These are phyloP conservation scores for Candida peoriensis DNA, from an alignment of 805 yeast species.

Conservation along the genomic window DNA sequence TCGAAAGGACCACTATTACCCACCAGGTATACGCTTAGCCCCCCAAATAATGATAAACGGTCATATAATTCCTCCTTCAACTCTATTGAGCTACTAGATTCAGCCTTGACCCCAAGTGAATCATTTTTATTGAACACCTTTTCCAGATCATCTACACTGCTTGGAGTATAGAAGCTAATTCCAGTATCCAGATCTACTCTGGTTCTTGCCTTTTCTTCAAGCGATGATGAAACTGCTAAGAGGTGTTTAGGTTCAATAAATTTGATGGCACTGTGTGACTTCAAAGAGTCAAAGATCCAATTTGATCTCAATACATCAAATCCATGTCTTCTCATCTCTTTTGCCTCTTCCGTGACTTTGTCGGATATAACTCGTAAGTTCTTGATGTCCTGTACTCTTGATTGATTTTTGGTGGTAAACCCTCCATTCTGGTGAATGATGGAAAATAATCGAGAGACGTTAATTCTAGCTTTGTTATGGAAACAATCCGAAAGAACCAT, in stretches of 20 bases:
- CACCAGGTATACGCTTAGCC: slow-evolving; percentile 29
- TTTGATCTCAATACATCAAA: slow-evolving; percentile 59
- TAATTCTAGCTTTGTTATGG: slow-evolving; percentile 20
- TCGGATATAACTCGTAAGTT: slow-evolving; percentile 33
- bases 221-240: slow-evolving; percentile 33
- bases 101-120: slow-evolving; percentile 1
- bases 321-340: slow-evolving; percentile 36
- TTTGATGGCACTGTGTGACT: slow-evolving; percentile 34
- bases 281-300: slow-evolving; percentile 71
- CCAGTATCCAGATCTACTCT: slow-evolving; percentile 26
- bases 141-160: background rate
- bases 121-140: background rate
- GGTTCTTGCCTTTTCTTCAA: slow-evolving; percentile 21
- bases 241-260: slow-evolving; percentile 57
- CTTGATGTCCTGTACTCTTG: slow-evolving; percentile 11
- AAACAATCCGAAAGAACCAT: slow-evolving; percentile 49
- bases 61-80: slow-evolving; percentile 7
- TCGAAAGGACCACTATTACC: no score
- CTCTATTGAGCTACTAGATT: slow-evolving; percentile 8
- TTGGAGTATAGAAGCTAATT: background rate
- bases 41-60: slow-evolving; percentile 32
- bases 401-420: slow-evolving; percentile 31
- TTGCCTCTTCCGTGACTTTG: slow-evolving; percentile 34
- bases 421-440: slow-evolving; percentile 50
- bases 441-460: slow-evolving; percentile 31